Evolutionary conservation across 177 flowering plant genomes (phyloP).

Genomic region (Vitis hybrid): DNA sequence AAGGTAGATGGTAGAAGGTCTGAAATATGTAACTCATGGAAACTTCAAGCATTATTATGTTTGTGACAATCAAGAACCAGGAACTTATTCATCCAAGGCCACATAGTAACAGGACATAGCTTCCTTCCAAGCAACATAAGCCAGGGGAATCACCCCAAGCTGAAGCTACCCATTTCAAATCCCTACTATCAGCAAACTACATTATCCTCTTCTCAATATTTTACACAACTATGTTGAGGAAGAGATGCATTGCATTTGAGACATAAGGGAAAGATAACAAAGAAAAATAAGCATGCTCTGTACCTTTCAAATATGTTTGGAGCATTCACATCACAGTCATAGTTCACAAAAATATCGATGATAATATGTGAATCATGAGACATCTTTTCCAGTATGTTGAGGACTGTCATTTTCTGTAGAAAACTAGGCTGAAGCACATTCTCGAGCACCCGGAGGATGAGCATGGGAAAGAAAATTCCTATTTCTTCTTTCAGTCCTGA

Average conservation of each 20-base stretch:
- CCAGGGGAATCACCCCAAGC: too few species aligned
- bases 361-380: constrained; percentile 78
- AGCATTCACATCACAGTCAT: constrained; percentile 95
- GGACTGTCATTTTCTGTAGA: constrained; percentile 95
- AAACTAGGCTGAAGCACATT: constrained; percentile 98
- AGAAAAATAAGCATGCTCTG: background rate
- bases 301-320: constrained; percentile 99
- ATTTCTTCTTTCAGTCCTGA: constrained; percentile 89
- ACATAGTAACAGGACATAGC: too few species aligned
- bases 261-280: constrained; percentile 3
- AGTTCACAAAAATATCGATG: constrained; percentile 91
- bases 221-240: too few species aligned
- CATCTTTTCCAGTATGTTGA: constrained; percentile 78
- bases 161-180: too few species aligned
- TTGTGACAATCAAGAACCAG: too few species aligned
- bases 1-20: too few species aligned
- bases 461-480: constrained; percentile 97
- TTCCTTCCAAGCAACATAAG: too few species aligned
- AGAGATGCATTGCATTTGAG: background rate
- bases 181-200: too few species aligned
- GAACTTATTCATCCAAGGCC: too few species aligned
- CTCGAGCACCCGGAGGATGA: constrained; percentile 94
- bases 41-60: too few species aligned
- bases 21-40: too few species aligned
- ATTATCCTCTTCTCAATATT: too few species aligned